These are phyloP conservation scores for Boeremia lycopersici DNA, from an alignment of 2,329 filamentous ascomycete species.

Conservation along the genomic window DNA sequence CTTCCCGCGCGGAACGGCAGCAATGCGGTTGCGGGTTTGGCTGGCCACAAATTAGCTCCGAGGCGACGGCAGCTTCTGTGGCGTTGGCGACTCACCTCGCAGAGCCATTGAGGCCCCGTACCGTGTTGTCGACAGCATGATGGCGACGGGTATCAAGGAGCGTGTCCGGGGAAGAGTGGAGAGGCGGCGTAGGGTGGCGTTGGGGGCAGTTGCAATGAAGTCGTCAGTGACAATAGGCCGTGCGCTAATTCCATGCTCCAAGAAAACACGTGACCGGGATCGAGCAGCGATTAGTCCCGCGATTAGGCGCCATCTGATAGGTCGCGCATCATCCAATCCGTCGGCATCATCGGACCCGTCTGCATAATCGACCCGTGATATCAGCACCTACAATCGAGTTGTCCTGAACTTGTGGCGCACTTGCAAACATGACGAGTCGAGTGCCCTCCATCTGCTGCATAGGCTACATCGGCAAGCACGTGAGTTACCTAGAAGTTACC, in stretches of 20 bases:
- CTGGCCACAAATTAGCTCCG: slow-evolving; percentile 54
- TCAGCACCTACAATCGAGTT: neutral
- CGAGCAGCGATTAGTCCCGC: slow-evolving; percentile 36
- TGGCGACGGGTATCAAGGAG: slow-evolving; percentile 44
- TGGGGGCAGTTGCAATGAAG: slow-evolving; percentile 37
- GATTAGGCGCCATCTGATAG: slow-evolving; percentile 42
- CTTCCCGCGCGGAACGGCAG: slow-evolving; percentile 66
- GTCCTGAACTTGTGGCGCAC: neutral
- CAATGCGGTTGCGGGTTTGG: slow-evolving; percentile 68
- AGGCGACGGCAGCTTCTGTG: slow-evolving; percentile 21
- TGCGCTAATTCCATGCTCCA: too few species aligned
- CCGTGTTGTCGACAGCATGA: slow-evolving; percentile 59
- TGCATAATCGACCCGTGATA: slow-evolving; percentile 18
- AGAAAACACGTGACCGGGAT: too few species aligned
- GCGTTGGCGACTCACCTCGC: slow-evolving; percentile 53
- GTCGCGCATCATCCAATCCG: too few species aligned
- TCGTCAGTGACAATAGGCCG: slow-evolving; percentile 31
- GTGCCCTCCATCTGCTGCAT: slow-evolving; percentile 84
- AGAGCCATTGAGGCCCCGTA: slow-evolving; percentile 61
- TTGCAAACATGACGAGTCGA: slow-evolving; percentile 53
- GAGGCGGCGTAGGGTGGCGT: slow-evolving; percentile 44
- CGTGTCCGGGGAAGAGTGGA: slow-evolving; percentile 45
- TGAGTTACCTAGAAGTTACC: slow-evolving; percentile 51
- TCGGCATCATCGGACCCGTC: too few species aligned
- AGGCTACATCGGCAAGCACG: slow-evolving; percentile 91